Conservation (phyloP, 306 rosid species). For the Acmispon strigosus region DNA sequence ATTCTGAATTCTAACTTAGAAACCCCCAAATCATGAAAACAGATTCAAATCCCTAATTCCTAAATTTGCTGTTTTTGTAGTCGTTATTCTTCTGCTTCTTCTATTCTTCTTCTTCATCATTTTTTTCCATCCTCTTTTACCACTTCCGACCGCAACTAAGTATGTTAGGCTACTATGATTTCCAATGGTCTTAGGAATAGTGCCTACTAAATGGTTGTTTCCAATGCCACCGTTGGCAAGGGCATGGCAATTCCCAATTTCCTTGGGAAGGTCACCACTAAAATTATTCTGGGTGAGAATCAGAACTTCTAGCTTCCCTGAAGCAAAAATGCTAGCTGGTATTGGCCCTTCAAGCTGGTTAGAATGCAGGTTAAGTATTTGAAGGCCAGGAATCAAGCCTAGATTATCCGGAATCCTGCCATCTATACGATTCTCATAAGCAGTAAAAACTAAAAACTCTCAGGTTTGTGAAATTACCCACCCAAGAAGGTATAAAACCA, state of each 20-base stretch:
- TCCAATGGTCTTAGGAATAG: constrained; percentile 46
- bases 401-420: constrained; percentile 74
- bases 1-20: too few relatives aligned
- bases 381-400: constrained; percentile 65
- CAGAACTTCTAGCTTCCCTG: constrained; percentile 76
- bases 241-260: constrained; percentile 38
- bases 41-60: too few relatives aligned
- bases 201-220: constrained; percentile 35
- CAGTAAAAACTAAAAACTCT: constrained; percentile 77
- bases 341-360: constrained; percentile 79
- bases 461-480: constrained; percentile 72
- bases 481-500: constrained; percentile 79
- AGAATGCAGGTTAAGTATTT: constrained; percentile 84
- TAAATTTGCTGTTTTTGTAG: too few relatives aligned
- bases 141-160: too few relatives aligned
- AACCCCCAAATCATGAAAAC: too few relatives aligned
- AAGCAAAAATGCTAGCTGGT: constrained; percentile 70
- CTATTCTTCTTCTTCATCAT: too few relatives aligned
- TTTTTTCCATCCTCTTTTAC: too few relatives aligned
- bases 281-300: constrained; percentile 89
- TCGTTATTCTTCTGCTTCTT: too few relatives aligned
- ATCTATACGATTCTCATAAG: constrained; percentile 78
- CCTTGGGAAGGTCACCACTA: constrained; percentile 37
- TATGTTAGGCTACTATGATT: constrained; percentile 89
- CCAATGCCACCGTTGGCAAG: constrained; percentile 40